Evolutionary conservation across 805 yeast genomes (phyloP).

Genomic region (Candida xyloterini): DNA sequence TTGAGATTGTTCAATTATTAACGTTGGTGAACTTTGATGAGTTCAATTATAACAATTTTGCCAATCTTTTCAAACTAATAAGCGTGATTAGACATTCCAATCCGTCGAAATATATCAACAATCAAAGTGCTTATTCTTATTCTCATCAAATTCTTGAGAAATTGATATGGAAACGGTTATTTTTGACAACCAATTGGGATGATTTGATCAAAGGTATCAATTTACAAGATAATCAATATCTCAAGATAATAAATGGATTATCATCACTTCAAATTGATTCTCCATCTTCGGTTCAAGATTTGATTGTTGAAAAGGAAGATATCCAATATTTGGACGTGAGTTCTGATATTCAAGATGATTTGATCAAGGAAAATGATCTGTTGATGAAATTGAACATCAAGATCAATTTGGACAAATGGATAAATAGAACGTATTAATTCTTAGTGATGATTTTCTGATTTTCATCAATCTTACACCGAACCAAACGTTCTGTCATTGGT

Average conservation of each 20-base stretch:
- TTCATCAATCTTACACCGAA: constrained; percentile 52
- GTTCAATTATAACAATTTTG: constrained; percentile 44
- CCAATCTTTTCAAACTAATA: constrained; percentile 50
- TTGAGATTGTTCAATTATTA: constrained; percentile 51
- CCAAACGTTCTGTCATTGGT: constrained; percentile 65
- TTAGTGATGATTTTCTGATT: constrained; percentile 28
- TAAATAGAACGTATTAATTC: constrained; percentile 18
- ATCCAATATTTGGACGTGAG: constrained; percentile 10
- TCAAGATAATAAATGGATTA: constrained; percentile 15
- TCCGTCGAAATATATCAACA: constrained; percentile 6
- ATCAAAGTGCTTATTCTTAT: constrained; percentile 6
- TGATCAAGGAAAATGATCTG: constrained; percentile 15
- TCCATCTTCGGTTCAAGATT: constrained; percentile 11
- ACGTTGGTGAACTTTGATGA: constrained; percentile 43
- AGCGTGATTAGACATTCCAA: constrained; percentile 38
- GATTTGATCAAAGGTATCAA: constrained; percentile 25
- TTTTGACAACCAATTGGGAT: constrained; percentile 53
- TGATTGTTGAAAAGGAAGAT: constrained; percentile 15
- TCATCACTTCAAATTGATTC: constrained; percentile 10
- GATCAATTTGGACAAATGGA: constrained; percentile 28
- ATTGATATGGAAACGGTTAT: constrained; percentile 58
- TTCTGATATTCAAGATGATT: constrained; percentile 6
- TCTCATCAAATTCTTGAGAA: constrained; percentile 25
- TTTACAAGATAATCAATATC: constrained; percentile 15
- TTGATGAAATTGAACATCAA: constrained; percentile 17